Base-by-base conservation (phyloP, 2,329 filamentous ascomycete species). In the Dissoconium aciculare region DNA sequence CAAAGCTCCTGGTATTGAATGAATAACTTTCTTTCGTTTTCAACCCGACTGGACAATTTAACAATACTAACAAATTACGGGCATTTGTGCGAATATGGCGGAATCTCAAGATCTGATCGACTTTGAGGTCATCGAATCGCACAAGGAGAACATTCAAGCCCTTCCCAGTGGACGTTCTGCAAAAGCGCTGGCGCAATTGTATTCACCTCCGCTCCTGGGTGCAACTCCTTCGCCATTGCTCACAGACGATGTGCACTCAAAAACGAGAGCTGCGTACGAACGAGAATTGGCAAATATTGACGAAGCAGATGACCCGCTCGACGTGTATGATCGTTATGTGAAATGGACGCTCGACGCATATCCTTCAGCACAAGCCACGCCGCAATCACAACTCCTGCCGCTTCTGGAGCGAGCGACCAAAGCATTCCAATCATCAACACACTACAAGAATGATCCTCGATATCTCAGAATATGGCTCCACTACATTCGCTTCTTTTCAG, bases 61-160 rank as follows among this genome's bases (percentile, higher is more conserved):
- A n/a, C n/a, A n/a, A n/a, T n/a, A n/a, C n/a, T n/a, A n/a, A n/a
- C n/a, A n/a, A n/a, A n/a, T n/a, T n/a, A n/a, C n/a, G n/a, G n/a
- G n/a, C n/a, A n/a, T n/a, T n/a, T n/a, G n/a, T n/a, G n/a, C n/a
- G 26, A 33, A 23, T 8, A 53, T 51, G 49, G 46, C 50, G 35
- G 59, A 46, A 28, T 43, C 58, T 33, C 56, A 59, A 35, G 62
- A 66, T 43, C 51, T 64, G 14, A 61, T 66, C 46, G 58, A 63
- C 60, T 95, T 98, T 61, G 80, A 92, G 47, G 71, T 94, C 40
- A 94, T 98, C 58, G 89, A 98, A 60, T 73, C 71, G 27, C 85
- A 94, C 48, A 98, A 98, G 60, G 89, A 98, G 61, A 98, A 98
- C 58, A 94, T 98, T 34, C 85, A 94, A 57, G 76, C 84, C 13